Percentiles rank a stretch among this genome's conserved stretches.
Conservation (phyloP, 495 filamentous ascomycete species). For the Schizothecium vesticola region DNA sequence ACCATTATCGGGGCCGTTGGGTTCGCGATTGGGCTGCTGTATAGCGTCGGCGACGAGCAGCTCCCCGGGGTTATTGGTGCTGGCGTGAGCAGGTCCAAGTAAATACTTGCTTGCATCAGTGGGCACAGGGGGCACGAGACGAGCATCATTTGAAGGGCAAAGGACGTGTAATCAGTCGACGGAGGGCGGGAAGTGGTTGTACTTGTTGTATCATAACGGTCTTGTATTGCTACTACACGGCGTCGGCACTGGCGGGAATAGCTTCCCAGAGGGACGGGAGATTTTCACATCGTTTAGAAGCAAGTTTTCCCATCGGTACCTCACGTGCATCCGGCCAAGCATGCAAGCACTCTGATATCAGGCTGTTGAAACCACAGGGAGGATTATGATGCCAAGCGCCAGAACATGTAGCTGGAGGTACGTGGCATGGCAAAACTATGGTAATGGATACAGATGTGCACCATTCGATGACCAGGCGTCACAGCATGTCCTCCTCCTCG, state of each 20-base stretch:
- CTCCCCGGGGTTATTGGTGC: conserved; percentile 84
- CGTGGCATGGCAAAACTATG: conserved; percentile 1
- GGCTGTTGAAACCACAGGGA: not conserved
- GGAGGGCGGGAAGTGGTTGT: not conserved
- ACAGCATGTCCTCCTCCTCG: conserved; percentile 21
- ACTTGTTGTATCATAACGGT: conserved; percentile 14
- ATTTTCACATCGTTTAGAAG: not conserved
- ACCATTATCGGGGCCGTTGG: conserved; percentile 53
- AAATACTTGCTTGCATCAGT: not conserved
- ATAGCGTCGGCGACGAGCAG: conserved; percentile 68
- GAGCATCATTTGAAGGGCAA: not conserved
- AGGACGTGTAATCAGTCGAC: conserved; percentile 4
- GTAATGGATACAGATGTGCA: not conserved
- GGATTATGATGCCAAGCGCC: not conserved
- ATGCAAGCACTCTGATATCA: not conserved
- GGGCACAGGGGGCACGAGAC: not conserved
- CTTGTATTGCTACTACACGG: conserved; percentile 18
- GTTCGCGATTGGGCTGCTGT: conserved; percentile 70
- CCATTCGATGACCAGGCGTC: not conserved
- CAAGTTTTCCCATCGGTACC: not conserved
- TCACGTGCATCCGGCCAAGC: not conserved
- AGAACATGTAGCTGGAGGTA: not conserved
- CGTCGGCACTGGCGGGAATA: conserved; percentile 18
- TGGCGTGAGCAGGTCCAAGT: conserved; percentile 64
- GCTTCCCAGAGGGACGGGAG: not conserved